Percentiles rank a stretch among this genome's conserved stretches.
phyloP scores from a whole-genome alignment of 1,284 basidiomycete species.

The Hymenochaete sp. region DNA sequence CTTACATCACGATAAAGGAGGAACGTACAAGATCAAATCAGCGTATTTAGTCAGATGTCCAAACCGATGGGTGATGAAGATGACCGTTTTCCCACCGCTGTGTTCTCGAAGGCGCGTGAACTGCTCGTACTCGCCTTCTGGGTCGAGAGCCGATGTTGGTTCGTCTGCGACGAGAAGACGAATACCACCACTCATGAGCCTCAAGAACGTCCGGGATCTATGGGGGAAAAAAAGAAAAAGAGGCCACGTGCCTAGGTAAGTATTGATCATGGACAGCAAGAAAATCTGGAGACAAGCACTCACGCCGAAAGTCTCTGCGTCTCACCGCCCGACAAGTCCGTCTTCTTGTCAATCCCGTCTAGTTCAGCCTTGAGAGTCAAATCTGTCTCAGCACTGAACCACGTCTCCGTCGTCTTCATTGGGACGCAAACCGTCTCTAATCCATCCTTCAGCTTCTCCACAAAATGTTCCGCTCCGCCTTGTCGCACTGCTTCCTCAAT shows the following conservation, averaged over 20 bases:
- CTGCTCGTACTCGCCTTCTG: slow-evolving; percentile 39
- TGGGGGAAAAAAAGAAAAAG: neutral
- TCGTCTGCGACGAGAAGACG: slow-evolving; percentile 44
- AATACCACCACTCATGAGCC: slow-evolving; percentile 35
- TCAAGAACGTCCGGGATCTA: slow-evolving; percentile 36
- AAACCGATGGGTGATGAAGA: slow-evolving; percentile 64
- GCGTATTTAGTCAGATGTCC: slow-evolving; percentile 57
- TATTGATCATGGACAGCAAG: neutral
- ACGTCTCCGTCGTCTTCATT: slow-evolving; percentile 17
- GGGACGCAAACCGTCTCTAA: slow-evolving; percentile 31
- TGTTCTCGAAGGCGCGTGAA: slow-evolving; percentile 43
- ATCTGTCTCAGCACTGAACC: slow-evolving; percentile 25
- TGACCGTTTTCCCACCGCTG: slow-evolving; percentile 51
- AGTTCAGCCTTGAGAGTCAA: slow-evolving; percentile 27
- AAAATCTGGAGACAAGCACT: slow-evolving; percentile 16
- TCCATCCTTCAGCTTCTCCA: slow-evolving; percentile 27
- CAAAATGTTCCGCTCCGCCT: slow-evolving; percentile 30
- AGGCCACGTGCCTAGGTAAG: neutral
- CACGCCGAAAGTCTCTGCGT: slow-evolving; percentile 36
- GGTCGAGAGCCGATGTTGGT: slow-evolving; percentile 46
- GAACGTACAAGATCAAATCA: slow-evolving; percentile 47
- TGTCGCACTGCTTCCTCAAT: slow-evolving; percentile 30
- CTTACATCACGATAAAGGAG: neutral
- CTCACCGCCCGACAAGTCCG: slow-evolving; percentile 34
- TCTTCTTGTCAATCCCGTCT: slow-evolving; percentile 26